Percentiles rank a stretch among this genome's conserved stretches.
phyloP scores from a whole-genome alignment of 805 yeast genomes.

The Cyberlindnera japonica region DNA sequence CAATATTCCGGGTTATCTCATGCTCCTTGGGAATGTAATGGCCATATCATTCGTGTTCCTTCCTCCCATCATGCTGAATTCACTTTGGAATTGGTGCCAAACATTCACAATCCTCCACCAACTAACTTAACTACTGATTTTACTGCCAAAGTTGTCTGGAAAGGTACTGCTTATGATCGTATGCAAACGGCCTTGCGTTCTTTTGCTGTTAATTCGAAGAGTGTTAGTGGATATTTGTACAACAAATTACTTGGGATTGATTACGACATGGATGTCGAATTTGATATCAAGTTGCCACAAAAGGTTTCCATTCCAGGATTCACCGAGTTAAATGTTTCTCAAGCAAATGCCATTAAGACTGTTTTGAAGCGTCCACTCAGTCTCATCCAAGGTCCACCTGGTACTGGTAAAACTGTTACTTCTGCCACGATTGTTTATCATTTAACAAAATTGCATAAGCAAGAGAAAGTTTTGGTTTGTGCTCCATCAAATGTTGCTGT shows the following conservation, averaged over 20 bases:
- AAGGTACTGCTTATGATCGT: constrained; percentile 74
- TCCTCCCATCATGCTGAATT: constrained; percentile 61
- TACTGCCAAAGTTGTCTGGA: constrained; percentile 87
- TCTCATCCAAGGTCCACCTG: constrained; percentile 93
- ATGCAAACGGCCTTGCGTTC: constrained; percentile 74
- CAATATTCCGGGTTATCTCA: constrained; percentile 55
- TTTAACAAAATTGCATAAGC: constrained; percentile 54
- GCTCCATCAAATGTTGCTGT: constrained; percentile 97
- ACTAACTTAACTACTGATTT: constrained; percentile 60
- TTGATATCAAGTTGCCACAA: constrained; percentile 58
- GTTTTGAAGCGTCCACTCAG: constrained; percentile 72
- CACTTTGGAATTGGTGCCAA: constrained; percentile 57
- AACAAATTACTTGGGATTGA: constrained; percentile 80
- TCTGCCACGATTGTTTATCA: constrained; percentile 87
- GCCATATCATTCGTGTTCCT: constrained; percentile 71
- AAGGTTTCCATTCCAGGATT: constrained; percentile 55
- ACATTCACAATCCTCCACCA: constrained; percentile 47
- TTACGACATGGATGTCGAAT: constrained; percentile 56
- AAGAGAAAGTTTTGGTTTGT: constrained; percentile 73
- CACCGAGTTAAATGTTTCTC: constrained; percentile 62
- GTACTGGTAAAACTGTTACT: constrained; percentile 93
- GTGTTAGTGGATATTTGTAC: constrained; percentile 71
- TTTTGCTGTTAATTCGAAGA: constrained; percentile 67
- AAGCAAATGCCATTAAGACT: constrained; percentile 66
- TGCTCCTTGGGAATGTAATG: constrained; percentile 68